Evolutionary conservation across 371 early-diverging fungal genomes (phyloP), one percentile per base, ranked within the genome.

Genomic region (Lichtheimia ornata): DNA sequence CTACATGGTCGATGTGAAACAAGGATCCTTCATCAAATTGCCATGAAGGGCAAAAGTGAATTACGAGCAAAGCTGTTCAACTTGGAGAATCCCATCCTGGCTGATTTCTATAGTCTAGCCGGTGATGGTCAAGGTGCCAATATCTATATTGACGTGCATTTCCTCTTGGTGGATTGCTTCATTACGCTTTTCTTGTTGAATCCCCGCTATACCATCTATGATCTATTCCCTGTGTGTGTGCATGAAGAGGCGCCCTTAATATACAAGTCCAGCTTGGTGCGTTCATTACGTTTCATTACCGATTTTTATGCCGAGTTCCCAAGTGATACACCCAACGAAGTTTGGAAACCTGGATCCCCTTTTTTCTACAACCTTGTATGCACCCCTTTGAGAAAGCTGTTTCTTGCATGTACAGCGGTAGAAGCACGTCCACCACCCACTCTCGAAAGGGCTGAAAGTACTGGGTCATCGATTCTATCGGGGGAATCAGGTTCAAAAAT

Each of bases 141-240:
- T 47, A 7, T 47, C 22, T 22, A 24, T 17, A 24, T 56, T 5
- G 57, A 56, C 15, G 18, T 13, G 12, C 45, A 56, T 28, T 42
- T 42, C n/a, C n/a, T 56, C 2, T 7, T 56, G 43, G 28, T 56
- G 24, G 43, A 41, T 15, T 40, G 42, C 7, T 44, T 56, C 11
- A 25, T 44, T 14, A 56, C 57, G 3, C 45, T 56, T 3, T 56
- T 43, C 28, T 14, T 15, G n/a, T 27, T 56, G 18, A 56, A 56
- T 27, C 57, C 57, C 11, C 22, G 45, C 18, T 41, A 45, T 13
- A 42, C 45, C 6, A 45, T 45, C n/a, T 27, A 44, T 9, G 22
- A 42, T 17, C 17, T 56, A 0, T 56, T 56, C 25, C 57, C 57
- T 25, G 27, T 56, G 22, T 56, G 57, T 56, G 12, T 56, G 5